Evolutionary conservation across 2,329 filamentous ascomycete species (phyloP).

Genomic region (Talaromyces sp.): DNA sequence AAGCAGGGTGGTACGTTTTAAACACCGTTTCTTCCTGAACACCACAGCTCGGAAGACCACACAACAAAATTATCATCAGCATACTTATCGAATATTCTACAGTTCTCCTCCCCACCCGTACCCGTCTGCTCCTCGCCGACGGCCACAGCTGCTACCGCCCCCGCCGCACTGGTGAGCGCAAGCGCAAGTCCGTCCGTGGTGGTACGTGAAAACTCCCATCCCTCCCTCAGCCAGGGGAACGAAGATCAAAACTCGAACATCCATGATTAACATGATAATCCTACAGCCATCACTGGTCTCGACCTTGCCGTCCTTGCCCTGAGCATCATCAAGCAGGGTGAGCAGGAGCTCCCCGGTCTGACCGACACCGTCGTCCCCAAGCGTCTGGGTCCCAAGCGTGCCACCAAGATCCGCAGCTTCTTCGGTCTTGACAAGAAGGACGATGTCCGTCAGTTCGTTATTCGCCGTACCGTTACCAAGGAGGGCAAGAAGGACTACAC

Average conservation of each 20-base stretch:
- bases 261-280: not conserved
- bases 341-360: slow-evolving; percentile 88
- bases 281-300: slow-evolving; percentile 85
- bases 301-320: slow-evolving; percentile 95
- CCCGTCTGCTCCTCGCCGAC: slow-evolving; percentile 90
- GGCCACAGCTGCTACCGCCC: slow-evolving; percentile 99
- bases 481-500: slow-evolving; percentile 98
- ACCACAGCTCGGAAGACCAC: slow-evolving; percentile 17
- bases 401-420: slow-evolving; percentile 99
- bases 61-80: slow-evolving; percentile 4
- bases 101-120: slow-evolving; percentile 92
- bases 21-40: slow-evolving; percentile 24
- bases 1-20: slow-evolving; percentile 80
- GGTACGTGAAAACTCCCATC: slow-evolving; percentile 31
- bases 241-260: slow-evolving; percentile 14
- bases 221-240: not conserved
- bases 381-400: slow-evolving; percentile 98
- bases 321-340: slow-evolving; percentile 96
- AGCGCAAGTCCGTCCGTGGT: slow-evolving; percentile 98
- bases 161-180: slow-evolving; percentile 97
- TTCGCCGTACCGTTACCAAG: slow-evolving; percentile 94
- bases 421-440: slow-evolving; percentile 99
- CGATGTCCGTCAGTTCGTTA: slow-evolving; percentile 99
- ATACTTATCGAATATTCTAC: slow-evolving; percentile 37
- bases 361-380: slow-evolving; percentile 99